phyloP scores from a whole-genome alignment of 2,329 filamentous ascomycete species.

The Acrocalymma vagum region DNA sequence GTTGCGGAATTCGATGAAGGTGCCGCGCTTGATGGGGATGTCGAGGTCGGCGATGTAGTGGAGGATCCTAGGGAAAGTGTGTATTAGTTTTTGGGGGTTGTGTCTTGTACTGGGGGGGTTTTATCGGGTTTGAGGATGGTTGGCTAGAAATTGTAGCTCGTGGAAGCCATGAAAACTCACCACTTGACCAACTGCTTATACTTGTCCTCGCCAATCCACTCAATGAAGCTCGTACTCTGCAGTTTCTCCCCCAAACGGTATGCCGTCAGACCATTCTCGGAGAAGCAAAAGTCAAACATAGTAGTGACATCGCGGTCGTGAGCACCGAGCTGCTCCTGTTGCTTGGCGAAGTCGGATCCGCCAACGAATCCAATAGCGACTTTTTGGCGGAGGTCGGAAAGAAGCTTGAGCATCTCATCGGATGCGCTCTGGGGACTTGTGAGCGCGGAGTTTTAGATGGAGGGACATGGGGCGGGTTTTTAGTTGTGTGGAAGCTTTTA shows the following conservation, averaged over 20 bases:
- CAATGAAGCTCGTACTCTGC: constrained; percentile 84
- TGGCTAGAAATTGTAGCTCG: not conserved
- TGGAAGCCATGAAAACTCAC: constrained; percentile 26
- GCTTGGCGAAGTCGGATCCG: constrained; percentile 89
- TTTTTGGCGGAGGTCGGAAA: constrained; percentile 83
- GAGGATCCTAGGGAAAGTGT: constrained; percentile 58
- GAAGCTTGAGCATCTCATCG: constrained; percentile 83
- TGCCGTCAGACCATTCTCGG: constrained; percentile 94
- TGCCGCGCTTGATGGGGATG: constrained; percentile 82
- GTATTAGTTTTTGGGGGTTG: constrained; percentile 21
- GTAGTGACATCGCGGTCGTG: constrained; percentile 72
- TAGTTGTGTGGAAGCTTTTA: no score
- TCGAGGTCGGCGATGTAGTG: constrained; percentile 87
- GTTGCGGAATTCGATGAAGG: constrained; percentile 88
- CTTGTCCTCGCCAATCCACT: constrained; percentile 85
- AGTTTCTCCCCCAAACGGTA: constrained; percentile 83
- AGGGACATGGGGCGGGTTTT: not conserved
- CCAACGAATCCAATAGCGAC: constrained; percentile 92
- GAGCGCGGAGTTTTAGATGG: constrained; percentile 18
- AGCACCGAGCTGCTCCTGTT: constrained; percentile 92
- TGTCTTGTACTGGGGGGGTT: not conserved
- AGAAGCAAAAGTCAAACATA: constrained; percentile 97
- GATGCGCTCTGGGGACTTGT: constrained; percentile 64
- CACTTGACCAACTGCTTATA: constrained; percentile 81
- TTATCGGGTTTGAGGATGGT: not conserved